These are phyloP conservation scores for Alternaria hordeiaustralica DNA, from an alignment of 2,329 filamentous ascomycete species.

Conservation along the genomic window DNA sequence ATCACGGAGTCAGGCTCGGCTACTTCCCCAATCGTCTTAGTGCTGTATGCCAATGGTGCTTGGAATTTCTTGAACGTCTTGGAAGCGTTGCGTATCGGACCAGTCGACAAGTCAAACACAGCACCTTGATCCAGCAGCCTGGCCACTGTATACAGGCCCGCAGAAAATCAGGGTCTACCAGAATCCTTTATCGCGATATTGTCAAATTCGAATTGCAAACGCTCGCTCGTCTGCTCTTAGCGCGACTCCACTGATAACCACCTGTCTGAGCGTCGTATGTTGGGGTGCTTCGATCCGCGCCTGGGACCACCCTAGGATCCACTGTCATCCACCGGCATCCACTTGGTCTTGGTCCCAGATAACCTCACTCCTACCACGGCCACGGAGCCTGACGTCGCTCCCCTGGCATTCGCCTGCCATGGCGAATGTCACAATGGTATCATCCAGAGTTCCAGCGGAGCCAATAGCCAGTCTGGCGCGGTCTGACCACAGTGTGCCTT, in stretches of 20 bases:
- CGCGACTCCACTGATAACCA: slow-evolving; percentile 27
- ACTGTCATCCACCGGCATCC: slow-evolving; percentile 6
- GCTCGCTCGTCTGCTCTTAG: slow-evolving; percentile 10
- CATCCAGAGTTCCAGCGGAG: neutral
- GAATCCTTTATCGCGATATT: slow-evolving; percentile 11
- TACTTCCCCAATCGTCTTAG: slow-evolving; percentile 3
- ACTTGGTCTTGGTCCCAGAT: slow-evolving; percentile 2
- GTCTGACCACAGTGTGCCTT: slow-evolving; percentile 1
- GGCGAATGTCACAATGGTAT: neutral
- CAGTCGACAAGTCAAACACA: neutral
- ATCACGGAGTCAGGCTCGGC: neutral
- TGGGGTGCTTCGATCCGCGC: slow-evolving; percentile 19
- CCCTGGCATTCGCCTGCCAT: neutral
- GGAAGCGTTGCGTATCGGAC: slow-evolving; percentile 1
- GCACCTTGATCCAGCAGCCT: slow-evolving; percentile 2
- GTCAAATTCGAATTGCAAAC: slow-evolving; percentile 9
- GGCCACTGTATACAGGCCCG: slow-evolving; percentile 1
- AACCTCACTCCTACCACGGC: slow-evolving; percentile 1
- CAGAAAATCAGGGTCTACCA: neutral
- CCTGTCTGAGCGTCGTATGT: slow-evolving; percentile 12
- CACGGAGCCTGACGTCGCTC: slow-evolving; percentile 1
- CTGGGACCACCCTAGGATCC: slow-evolving; percentile 1
- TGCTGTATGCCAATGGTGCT: neutral
- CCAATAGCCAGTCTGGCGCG: neutral
- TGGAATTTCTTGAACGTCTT: slow-evolving; percentile 12